Percentiles rank a stretch among this genome's conserved stretches.
These are phyloP conservation scores for Trichoderma koningiopsis DNA, from an alignment of 2,329 filamentous ascomycete species.

Conservation along the genomic window DNA sequence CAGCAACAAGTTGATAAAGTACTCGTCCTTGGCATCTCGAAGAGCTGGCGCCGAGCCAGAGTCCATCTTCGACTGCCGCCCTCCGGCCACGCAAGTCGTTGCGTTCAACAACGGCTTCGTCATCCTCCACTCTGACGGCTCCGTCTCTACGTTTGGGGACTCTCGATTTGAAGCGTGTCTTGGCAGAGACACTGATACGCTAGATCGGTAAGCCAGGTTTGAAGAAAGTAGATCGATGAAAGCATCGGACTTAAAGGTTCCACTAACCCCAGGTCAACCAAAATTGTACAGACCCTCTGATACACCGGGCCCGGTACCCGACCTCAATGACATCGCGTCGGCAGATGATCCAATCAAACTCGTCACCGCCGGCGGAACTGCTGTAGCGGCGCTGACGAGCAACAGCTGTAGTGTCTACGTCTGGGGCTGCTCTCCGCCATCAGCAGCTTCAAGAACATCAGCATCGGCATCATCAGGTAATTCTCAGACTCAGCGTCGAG, in stretches of 20 bases:
- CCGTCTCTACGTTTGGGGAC: conserved; percentile 60
- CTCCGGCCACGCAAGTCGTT: conserved; percentile 44
- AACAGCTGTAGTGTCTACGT: conserved; percentile 60
- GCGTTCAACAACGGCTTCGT: conserved; percentile 55
- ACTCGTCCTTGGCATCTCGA: conserved; percentile 32
- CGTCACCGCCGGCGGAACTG: conserved; percentile 59
- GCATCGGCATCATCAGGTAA: not conserved
- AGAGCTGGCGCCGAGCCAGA: conserved; percentile 12
- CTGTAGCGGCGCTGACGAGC: conserved; percentile 58
- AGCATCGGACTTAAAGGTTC: not conserved
- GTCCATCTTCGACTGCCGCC: conserved; percentile 32
- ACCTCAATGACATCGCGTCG: conserved; percentile 50
- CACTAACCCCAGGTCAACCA: not conserved
- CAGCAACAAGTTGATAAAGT: conserved; percentile 29
- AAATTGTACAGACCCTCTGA: conserved; percentile 45
- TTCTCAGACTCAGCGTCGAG: conserved; percentile 35
- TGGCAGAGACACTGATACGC: conserved; percentile 48
- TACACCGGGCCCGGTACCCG: conserved; percentile 48
- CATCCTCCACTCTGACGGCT: conserved; percentile 47
- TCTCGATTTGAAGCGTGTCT: conserved; percentile 59
- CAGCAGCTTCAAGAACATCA: not conserved
- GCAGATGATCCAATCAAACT: conserved; percentile 52
- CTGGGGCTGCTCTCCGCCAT: conserved; percentile 55
- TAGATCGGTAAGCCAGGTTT: conserved; percentile 39
- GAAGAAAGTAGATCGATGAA: not conserved